Conservation (phyloP, 1,139 yeast species). For the Scheffersomyces lignicola region DNA sequence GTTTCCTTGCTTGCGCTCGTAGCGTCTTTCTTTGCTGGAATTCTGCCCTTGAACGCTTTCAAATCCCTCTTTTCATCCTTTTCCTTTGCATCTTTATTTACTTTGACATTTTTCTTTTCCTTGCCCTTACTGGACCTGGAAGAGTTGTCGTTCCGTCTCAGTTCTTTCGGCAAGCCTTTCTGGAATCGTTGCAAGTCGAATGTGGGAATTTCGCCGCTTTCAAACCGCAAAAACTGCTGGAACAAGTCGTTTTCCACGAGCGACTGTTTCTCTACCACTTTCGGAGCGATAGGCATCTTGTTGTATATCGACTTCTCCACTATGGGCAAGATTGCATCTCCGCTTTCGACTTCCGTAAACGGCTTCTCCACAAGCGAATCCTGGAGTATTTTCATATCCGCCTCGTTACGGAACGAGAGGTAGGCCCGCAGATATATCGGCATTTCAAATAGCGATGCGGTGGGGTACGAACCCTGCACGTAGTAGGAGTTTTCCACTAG, state of each 20-base stretch:
- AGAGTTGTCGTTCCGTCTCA: constrained; percentile 13
- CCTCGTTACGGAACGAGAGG: constrained; percentile 19
- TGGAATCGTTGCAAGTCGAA: constrained; percentile 9
- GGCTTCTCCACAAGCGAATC: constrained; percentile 19
- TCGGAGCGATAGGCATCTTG: constrained; percentile 21
- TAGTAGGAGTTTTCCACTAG: constrained; percentile 17
- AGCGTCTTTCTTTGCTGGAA: not conserved
- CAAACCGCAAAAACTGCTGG: constrained; percentile 14
- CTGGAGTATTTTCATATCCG: constrained; percentile 15
- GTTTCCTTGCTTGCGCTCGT: not conserved
- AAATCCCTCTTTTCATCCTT: not conserved
- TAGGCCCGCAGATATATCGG: constrained; percentile 33
- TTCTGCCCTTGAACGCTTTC: not conserved
- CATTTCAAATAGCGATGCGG: constrained; percentile 20
- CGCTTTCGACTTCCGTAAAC: constrained; percentile 20
- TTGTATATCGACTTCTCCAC: constrained; percentile 24
- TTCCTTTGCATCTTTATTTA: not conserved
- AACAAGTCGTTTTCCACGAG: constrained; percentile 11
- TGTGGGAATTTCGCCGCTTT: constrained; percentile 13
- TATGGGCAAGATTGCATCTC: constrained; percentile 25
- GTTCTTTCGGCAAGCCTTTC: constrained; percentile 12
- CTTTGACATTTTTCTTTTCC: not conserved
- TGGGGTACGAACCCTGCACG: constrained; percentile 19
- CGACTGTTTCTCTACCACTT: constrained; percentile 4
- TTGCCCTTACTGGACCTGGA: constrained; percentile 7